Conservation (phyloP, 176 grass and related monocot species). For the Oryza rufipogon region DNA sequence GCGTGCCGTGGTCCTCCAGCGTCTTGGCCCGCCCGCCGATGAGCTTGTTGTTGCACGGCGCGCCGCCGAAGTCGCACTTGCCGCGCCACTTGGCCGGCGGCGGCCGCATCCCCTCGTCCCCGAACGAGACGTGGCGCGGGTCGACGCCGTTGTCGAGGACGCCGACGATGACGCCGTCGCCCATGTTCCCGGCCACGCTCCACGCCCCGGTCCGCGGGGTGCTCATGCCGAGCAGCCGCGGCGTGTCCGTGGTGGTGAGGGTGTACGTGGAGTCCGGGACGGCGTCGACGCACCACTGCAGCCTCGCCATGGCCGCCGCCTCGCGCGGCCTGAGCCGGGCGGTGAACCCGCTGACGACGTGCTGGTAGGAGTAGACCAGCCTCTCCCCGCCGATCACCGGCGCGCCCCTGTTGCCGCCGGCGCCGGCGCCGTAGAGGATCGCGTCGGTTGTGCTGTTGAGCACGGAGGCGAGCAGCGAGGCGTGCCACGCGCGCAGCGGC, state of each 20-base stretch:
- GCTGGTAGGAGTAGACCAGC: slow-evolving; percentile 59
- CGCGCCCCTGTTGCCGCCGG: not conserved
- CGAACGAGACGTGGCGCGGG: slow-evolving; percentile 45
- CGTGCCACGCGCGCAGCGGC: slow-evolving; percentile 8
- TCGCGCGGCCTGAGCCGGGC: slow-evolving; percentile 4
- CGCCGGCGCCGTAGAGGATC: slow-evolving; percentile 16
- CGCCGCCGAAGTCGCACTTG: slow-evolving; percentile 56
- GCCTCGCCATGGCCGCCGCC: slow-evolving; percentile 18
- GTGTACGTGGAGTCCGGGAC: slow-evolving; percentile 23
- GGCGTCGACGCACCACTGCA: slow-evolving; percentile 44
- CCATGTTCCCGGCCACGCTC: slow-evolving; percentile 48
- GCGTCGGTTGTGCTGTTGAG: slow-evolving; percentile 40
- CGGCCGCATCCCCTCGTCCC: slow-evolving; percentile 46
- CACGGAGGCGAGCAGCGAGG: slow-evolving; percentile 41
- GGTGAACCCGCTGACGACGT: slow-evolving; percentile 58
- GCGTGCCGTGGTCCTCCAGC: slow-evolving; percentile 57
- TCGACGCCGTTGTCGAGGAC: slow-evolving; percentile 61
- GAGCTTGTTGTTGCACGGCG: slow-evolving; percentile 73
- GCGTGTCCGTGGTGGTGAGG: slow-evolving; percentile 52
- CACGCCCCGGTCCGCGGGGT: slow-evolving; percentile 27
- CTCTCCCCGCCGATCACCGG: not conserved
- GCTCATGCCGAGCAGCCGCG: not conserved
- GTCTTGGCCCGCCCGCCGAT: slow-evolving; percentile 54
- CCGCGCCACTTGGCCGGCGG: slow-evolving; percentile 65
- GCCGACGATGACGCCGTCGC: slow-evolving; percentile 64